phyloP scores from a whole-genome alignment of 2,329 filamentous ascomycete genomes.

The Pezizomycotina sp. region DNA sequence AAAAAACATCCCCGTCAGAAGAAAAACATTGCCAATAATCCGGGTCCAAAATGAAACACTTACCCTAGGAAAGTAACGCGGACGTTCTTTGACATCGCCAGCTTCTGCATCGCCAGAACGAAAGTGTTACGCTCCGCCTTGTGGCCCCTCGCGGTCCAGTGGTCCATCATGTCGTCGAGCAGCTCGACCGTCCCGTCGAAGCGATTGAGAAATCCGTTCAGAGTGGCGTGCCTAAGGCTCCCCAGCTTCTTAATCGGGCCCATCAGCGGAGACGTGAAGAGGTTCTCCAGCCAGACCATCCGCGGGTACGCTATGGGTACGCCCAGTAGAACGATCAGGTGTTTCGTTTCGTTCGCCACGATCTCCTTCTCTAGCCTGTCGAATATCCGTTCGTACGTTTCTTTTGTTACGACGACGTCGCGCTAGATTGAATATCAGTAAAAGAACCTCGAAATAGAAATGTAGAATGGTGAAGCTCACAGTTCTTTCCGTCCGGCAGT shows the following conservation, averaged over 20 bases:
- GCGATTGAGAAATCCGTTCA: constrained; percentile 67
- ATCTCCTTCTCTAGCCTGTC: constrained; percentile 72
- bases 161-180: constrained; percentile 61
- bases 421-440: constrained; percentile 30
- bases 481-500: constrained; percentile 81
- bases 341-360: constrained; percentile 66
- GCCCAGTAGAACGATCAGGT: constrained; percentile 72
- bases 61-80: constrained; percentile 74
- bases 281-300: constrained; percentile 54
- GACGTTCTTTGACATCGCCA: constrained; percentile 82
- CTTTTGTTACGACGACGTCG: constrained; percentile 60
- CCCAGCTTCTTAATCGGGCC: constrained; percentile 79
- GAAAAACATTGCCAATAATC: neutral
- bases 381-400: constrained; percentile 74
- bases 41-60: constrained; percentile 22
- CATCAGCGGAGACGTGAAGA: constrained; percentile 71
- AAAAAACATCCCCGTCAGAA: constrained; percentile 8
- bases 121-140: constrained; percentile 77
- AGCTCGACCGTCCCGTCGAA: constrained; percentile 88
- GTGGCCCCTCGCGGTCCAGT: constrained; percentile 93
- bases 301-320: constrained; percentile 71
- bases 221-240: constrained; percentile 47
- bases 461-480: constrained; percentile 25
- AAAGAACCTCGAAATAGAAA: constrained; percentile 12
- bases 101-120: constrained; percentile 58